Evolutionary conservation across 768 basidiomycete species (phyloP), one percentile per base, ranked within the genome.

Genomic region (button mushroom (Agaricus bisporus)): DNA sequence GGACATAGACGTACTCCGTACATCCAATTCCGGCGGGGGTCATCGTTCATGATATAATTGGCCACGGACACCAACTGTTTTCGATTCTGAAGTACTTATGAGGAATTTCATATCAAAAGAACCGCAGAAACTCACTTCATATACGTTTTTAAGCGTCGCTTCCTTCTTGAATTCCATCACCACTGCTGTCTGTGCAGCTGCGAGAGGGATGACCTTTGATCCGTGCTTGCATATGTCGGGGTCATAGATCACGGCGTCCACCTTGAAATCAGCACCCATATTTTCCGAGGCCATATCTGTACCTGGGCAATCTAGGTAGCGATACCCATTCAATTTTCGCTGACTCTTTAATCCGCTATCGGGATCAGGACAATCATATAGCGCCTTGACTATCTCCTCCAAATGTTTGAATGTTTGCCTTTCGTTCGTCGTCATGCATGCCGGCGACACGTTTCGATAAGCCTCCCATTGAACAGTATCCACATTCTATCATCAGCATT

Each of bases 1-100:
- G 36, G 22, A 41, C n/a, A 12, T 17, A 29, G 14, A 51, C 49
- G 20, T 43, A 51, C 49, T 12, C 26, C 49, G n/a, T 51, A 51
- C 14, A 32, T 41, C 49, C 49, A 49, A 1, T 10, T 28, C 2
- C 49, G 26, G 8, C 49, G 29, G 29, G 41, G 49, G 20, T 51
- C 49, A 25, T 43, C 18, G 17, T 43, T 43, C 41, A 51, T 43
- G 41, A 51, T 43, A 14, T 32, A 10, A 22, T 22, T 51, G 5
- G 41, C 41, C 2, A 11, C 28, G 1, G 25, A 26, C 15, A 45
- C 44, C 15, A 45, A 29, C 11, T 45, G 20, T 1, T 12, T 29
- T 15, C 44, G 44, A n/a, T 45, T 45, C 44, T 45, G 38, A 2
- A 39, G 38, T 7, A 17, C 5, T 14, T 39, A 17, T 39, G 3